These are phyloP conservation scores for Zostera marina DNA, from an alignment of 116 monocot genomes.

Conservation along the genomic window DNA sequence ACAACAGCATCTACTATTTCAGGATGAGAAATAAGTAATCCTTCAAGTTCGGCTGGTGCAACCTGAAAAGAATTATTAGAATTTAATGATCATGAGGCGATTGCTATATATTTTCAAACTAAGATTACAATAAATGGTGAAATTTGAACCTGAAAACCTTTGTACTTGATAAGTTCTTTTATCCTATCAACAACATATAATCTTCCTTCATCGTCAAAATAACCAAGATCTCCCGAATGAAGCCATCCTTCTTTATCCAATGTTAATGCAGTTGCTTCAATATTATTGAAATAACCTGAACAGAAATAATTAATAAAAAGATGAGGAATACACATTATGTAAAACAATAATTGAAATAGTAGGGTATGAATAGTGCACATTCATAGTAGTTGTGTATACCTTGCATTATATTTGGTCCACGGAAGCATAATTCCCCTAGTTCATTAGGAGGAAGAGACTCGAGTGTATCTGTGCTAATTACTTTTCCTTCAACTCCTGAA, in stretches of 20 bases:
- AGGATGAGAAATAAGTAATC: conserved; percentile 67
- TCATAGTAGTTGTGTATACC: conserved; percentile 12
- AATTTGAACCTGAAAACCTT: conserved; percentile 71
- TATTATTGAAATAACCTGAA: conserved; percentile 63
- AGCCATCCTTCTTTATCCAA: conserved; percentile 71
- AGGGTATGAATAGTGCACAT: not conserved
- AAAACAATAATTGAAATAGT: not conserved
- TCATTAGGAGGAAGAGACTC: conserved; percentile 59
- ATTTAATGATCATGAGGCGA: too few relatives aligned
- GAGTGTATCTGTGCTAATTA: conserved; percentile 33
- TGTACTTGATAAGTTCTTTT: conserved; percentile 91
- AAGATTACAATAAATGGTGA: not conserved
- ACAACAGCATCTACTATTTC: conserved; percentile 88
- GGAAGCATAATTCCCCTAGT: conserved; percentile 62
- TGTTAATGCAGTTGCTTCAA: conserved; percentile 51
- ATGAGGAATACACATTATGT: not conserved
- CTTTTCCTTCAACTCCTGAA: conserved; percentile 57
- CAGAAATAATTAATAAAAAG: not conserved
- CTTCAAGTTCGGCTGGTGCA: conserved; percentile 96
- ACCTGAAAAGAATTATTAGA: conserved; percentile 24
- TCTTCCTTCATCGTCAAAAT: conserved; percentile 59
- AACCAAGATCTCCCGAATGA: conserved; percentile 93
- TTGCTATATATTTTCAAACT: too few relatives aligned
- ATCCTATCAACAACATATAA: conserved; percentile 77
- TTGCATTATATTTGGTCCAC: conserved; percentile 89